Percentiles rank a stretch among this genome's conserved stretches.
Conservation (phyloP, 2,329 filamentous ascomycete genomes). For the Capronia epimyces region DNA sequence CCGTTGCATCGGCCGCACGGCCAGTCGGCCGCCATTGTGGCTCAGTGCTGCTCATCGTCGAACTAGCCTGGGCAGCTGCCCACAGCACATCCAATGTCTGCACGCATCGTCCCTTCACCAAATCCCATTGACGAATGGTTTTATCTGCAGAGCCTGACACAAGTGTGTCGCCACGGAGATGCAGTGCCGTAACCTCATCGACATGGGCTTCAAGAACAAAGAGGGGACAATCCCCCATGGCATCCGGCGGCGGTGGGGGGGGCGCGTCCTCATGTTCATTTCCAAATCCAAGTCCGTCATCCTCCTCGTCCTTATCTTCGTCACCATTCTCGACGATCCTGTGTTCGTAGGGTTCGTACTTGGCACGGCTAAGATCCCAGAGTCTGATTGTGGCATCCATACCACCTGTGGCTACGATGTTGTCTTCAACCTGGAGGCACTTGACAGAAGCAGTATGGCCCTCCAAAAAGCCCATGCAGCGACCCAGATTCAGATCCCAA, state of each 20-base stretch:
- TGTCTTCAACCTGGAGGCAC: slow-evolving; percentile 88
- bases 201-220: slow-evolving; percentile 85
- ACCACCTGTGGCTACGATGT: slow-evolving; percentile 88
- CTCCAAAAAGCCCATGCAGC: slow-evolving; percentile 85
- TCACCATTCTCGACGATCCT: slow-evolving; percentile 42
- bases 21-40: slow-evolving; percentile 65
- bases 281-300: slow-evolving; percentile 67
- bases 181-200: slow-evolving; percentile 86
- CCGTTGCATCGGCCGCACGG: slow-evolving; percentile 60
- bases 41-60: slow-evolving; percentile 49
- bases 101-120: slow-evolving; percentile 93
- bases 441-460: slow-evolving; percentile 93
- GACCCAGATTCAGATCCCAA: slow-evolving; percentile 91
- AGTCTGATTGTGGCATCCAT: slow-evolving; percentile 90
- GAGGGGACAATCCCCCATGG: slow-evolving; percentile 84
- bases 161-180: slow-evolving; percentile 82
- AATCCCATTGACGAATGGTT: slow-evolving; percentile 94
- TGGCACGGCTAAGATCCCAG: slow-evolving; percentile 88
- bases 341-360: slow-evolving; percentile 67
- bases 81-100: slow-evolving; percentile 97
- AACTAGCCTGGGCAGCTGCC: slow-evolving; percentile 86
- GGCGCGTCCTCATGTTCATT: slow-evolving; percentile 65
- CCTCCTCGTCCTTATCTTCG: slow-evolving; percentile 44
- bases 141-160: slow-evolving; percentile 97
- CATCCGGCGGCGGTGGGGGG: slow-evolving; percentile 61